phyloP scores from a whole-genome alignment of 2,329 filamentous ascomycete species.

The Domatiomyces catenatus region DNA sequence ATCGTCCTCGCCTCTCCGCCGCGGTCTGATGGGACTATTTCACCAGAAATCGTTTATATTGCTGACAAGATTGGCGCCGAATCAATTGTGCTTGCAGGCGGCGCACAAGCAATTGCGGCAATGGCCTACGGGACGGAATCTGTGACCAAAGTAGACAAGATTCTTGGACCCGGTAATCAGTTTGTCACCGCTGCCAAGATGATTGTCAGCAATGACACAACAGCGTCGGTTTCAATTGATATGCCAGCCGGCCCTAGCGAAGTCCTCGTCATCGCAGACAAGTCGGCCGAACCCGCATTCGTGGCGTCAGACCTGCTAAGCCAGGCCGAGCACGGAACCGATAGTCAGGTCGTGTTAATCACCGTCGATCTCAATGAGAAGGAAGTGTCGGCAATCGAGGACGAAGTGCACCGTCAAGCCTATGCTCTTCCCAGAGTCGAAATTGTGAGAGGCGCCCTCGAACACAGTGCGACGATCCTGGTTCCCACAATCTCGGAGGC shows the following conservation, averaged over 20 bases:
- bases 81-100: slow-evolving; percentile 87
- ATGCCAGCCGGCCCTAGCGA: slow-evolving; percentile 97
- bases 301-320: slow-evolving; percentile 89
- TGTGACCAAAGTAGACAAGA: slow-evolving; percentile 95
- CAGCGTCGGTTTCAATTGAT: slow-evolving; percentile 86
- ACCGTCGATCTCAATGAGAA: slow-evolving; percentile 62
- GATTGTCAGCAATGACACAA: slow-evolving; percentile 94
- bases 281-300: slow-evolving; percentile 75
- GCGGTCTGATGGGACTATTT: slow-evolving; percentile 73
- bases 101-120: slow-evolving; percentile 86
- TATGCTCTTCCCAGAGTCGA: slow-evolving; percentile 76
- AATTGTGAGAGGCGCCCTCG: slow-evolving; percentile 79
- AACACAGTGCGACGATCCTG: slow-evolving; percentile 76
- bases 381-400: slow-evolving; percentile 68
- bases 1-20: slow-evolving; percentile 90
- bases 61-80: slow-evolving; percentile 94
- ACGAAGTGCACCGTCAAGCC: slow-evolving; percentile 79
- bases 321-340: slow-evolving; percentile 91
- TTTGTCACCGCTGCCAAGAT: slow-evolving; percentile 98
- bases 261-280: slow-evolving; percentile 88
- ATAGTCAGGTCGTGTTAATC: slow-evolving; percentile 87
- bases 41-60: slow-evolving; percentile 92
- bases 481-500: slow-evolving; percentile 57
- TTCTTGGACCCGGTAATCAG: slow-evolving; percentile 91
- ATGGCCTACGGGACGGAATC: slow-evolving; percentile 96